These are phyloP conservation scores for Cladosporium velox DNA, from an alignment of 2,329 filamentous ascomycete species.

Conservation along the genomic window DNA sequence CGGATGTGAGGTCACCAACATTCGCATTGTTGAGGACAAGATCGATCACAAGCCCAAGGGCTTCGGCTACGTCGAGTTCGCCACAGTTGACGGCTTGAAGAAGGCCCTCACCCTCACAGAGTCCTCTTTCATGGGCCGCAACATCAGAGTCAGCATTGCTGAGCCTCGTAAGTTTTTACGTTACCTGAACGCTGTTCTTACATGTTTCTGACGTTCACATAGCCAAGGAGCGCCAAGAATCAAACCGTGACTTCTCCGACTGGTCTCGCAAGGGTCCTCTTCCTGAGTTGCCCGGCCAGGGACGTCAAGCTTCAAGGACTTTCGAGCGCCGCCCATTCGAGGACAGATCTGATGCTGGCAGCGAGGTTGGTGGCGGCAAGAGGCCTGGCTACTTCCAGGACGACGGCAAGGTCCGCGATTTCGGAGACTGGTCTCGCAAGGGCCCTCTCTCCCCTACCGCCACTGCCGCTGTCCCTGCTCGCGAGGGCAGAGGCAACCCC, in stretches of 20 bases:
- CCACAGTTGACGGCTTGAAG: constrained; percentile 82
- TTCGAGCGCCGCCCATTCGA: constrained; percentile 38
- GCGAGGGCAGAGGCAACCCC: constrained; percentile 68
- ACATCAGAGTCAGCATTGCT: constrained; percentile 90
- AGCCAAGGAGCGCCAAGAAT: constrained; percentile 85
- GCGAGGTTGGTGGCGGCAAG: constrained; percentile 52
- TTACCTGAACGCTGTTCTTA: background rate
- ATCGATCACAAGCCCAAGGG: constrained; percentile 92
- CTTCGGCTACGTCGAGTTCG: constrained; percentile 97
- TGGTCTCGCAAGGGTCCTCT: constrained; percentile 94
- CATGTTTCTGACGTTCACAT: constrained; percentile 18
- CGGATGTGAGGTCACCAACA: constrained; percentile 81
- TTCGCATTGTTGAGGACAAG: constrained; percentile 96
- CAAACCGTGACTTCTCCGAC: constrained; percentile 73
- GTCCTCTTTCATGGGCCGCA: constrained; percentile 79
- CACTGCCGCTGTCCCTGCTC: constrained; percentile 43
- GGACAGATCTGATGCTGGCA: constrained; percentile 53
- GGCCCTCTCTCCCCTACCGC: constrained; percentile 78
- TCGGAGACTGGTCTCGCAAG: constrained; percentile 91
- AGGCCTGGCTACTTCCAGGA: constrained; percentile 68
- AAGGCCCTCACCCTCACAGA: constrained; percentile 84
- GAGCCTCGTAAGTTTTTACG: constrained; percentile 79
- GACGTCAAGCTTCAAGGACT: constrained; percentile 47
- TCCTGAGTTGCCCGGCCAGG: constrained; percentile 65
- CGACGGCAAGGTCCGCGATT: constrained; percentile 77